Evolutionary conservation across 2,329 filamentous ascomycete genomes (phyloP).

Genomic region (Aspergillus transmontanensis): DNA sequence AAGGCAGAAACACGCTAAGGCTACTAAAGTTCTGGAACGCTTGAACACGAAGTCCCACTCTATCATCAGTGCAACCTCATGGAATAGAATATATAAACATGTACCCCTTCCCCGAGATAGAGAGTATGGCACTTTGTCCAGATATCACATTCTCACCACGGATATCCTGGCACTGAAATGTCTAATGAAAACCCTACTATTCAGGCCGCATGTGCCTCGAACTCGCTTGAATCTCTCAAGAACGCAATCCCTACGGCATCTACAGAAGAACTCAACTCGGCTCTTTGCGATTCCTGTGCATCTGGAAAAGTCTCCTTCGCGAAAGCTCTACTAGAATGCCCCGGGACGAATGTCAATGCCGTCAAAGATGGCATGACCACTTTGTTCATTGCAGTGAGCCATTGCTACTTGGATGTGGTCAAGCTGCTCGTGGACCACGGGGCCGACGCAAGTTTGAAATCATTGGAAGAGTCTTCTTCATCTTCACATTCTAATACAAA

Average conservation of each 20-base stretch:
- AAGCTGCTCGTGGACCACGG: constrained; percentile 14
- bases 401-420: constrained; percentile 4
- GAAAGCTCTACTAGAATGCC: background rate
- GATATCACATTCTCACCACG: background rate
- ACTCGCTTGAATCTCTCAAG: background rate
- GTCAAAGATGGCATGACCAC: background rate
- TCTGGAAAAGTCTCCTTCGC: background rate
- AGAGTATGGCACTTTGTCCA: background rate
- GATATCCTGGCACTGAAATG: background rate
- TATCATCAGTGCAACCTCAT: background rate
- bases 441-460: constrained; percentile 7
- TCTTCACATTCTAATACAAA: background rate
- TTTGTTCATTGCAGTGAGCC: background rate
- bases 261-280: background rate
- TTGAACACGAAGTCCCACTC: no score
- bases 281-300: background rate
- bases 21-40: no score
- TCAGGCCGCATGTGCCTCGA: background rate
- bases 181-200: background rate
- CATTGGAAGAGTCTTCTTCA: background rate
- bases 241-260: background rate
- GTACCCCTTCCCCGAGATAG: background rate
- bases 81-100: background rate
- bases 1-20: no score
- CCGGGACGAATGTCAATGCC: background rate